Evolutionary conservation across 129 eudicot genomes (phyloP).

Genomic region (Glebionis coronaria): DNA sequence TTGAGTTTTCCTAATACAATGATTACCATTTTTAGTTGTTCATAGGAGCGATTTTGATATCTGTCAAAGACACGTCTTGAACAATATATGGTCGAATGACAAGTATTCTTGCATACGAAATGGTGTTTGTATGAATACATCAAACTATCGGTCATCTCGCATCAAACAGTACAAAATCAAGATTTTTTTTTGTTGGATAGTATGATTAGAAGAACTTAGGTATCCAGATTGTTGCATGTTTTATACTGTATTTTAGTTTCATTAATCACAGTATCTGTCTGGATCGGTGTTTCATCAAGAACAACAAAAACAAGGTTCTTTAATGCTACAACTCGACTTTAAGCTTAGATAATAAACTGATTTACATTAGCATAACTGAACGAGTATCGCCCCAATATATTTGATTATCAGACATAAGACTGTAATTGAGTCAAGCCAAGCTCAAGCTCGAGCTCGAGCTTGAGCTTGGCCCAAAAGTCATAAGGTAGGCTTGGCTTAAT

Average conservation of each 20-base stretch:
- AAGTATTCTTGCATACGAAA: background rate
- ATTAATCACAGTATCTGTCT: background rate
- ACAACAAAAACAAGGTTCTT: too few relatives aligned
- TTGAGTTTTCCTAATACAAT: background rate
- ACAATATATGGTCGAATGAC: background rate
- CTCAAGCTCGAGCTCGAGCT: too few relatives aligned
- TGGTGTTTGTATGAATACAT: background rate
- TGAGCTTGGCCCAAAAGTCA: too few relatives aligned
- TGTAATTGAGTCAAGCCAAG: too few relatives aligned
- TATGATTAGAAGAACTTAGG: background rate
- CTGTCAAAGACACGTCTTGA: slow-evolving; percentile 8
- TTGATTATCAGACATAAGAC: too few relatives aligned
- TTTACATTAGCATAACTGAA: too few relatives aligned
- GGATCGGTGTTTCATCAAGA: background rate
- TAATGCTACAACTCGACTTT: too few relatives aligned
- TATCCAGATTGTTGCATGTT: background rate
- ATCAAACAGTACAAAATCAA: background rate
- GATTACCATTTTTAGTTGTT: background rate
- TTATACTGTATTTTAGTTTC: background rate
- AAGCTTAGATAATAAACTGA: too few relatives aligned
- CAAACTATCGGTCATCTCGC: background rate
- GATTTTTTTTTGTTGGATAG: background rate
- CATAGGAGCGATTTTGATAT: slow-evolving; percentile 5
- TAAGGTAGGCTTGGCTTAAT: too few relatives aligned
- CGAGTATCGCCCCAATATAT: too few relatives aligned